These are phyloP conservation scores for Paspalum vaginatum DNA, from an alignment of 176 grass and related monocot genomes.

Conservation along the genomic window DNA sequence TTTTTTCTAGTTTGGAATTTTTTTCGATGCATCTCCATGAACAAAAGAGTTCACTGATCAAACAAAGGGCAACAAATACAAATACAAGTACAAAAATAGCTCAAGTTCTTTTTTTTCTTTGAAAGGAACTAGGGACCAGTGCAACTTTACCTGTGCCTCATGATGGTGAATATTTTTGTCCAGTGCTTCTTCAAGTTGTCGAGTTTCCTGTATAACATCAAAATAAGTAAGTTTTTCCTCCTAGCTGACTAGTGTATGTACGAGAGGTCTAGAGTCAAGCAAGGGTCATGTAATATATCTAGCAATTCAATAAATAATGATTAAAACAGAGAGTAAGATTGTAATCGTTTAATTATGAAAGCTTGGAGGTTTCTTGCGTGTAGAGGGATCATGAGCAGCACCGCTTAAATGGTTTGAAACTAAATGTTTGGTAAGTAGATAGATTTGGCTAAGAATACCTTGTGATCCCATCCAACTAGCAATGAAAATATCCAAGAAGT, in stretches of 20 bases:
- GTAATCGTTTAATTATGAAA: neutral
- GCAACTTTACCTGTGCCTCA: constrained; percentile 35
- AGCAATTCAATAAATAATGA: neutral
- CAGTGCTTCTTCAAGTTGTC: constrained; percentile 46
- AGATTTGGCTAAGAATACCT: neutral
- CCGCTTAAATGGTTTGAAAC: neutral
- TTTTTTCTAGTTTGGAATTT: neutral
- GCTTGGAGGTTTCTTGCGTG: neutral
- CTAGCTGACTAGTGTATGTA: neutral
- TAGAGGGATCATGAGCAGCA: neutral
- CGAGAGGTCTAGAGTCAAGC: neutral
- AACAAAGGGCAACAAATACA: neutral
- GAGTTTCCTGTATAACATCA: constrained; percentile 50
- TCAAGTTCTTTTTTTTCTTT: neutral
- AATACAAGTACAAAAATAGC: no score
- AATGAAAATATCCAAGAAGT: constrained; percentile 41
- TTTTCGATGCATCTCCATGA: neutral
- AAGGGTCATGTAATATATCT: neutral
- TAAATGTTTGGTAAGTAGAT: neutral
- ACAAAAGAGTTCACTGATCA: neutral
- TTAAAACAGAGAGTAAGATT: neutral
- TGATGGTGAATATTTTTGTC: constrained; percentile 43
- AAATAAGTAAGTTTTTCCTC: neutral
- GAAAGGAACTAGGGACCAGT: neutral
- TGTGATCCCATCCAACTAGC: constrained; percentile 33